Base-by-base conservation (phyloP, 1,284 basidiomycete species). In the Heterobasidion annosum region DNA sequence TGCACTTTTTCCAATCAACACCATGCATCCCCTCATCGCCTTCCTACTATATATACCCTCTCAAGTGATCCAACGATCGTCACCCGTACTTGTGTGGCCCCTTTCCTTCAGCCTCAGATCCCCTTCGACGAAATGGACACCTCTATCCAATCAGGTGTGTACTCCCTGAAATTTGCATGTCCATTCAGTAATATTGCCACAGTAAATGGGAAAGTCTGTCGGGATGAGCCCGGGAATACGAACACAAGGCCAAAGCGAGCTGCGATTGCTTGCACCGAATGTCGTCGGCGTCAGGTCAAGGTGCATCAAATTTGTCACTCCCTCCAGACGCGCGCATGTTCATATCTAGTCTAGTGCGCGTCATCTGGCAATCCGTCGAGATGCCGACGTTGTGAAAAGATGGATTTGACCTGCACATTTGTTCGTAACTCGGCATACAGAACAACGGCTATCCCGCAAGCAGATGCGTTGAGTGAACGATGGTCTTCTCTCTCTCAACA, bases 241-340 rank as follows among this genome's bases (percentile, higher is more conserved):
- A n/a, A 50, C n/a, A 49, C 54, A 62, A 47, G 45, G 5, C 10
- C 45, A 48, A 65, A 66, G 56, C 65, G 74, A 54, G 69, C 68
- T 1, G 64, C 67, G 19, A 71, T 75, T 54, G 76, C 76, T 16
- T 78, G 76, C 61, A 62, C 57, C 1, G 60, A 61, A 48, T 78
- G 76, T 59, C 70, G 76, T 12, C 59, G 59, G 16, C 66, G 70
- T 7, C 76, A 78, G 62, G 67, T 76, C 54, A 75, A 72, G 67
- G 76, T 73, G 54, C 12, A 60, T 56, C 16, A 37, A 1, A 3
- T 15, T 35, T 18, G 13, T 7, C 40, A 43, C 16, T 16, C 40
- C 40, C 16, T 16, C 25, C 45, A 16, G 9, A 47, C 45, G 18
- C 10, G 6, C 5, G 45, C n/a, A 32, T 47, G 45, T 12, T 47